phyloP scores from a whole-genome alignment of 768 basidiomycete genomes.

The Tricholoma hemisulphureum region DNA sequence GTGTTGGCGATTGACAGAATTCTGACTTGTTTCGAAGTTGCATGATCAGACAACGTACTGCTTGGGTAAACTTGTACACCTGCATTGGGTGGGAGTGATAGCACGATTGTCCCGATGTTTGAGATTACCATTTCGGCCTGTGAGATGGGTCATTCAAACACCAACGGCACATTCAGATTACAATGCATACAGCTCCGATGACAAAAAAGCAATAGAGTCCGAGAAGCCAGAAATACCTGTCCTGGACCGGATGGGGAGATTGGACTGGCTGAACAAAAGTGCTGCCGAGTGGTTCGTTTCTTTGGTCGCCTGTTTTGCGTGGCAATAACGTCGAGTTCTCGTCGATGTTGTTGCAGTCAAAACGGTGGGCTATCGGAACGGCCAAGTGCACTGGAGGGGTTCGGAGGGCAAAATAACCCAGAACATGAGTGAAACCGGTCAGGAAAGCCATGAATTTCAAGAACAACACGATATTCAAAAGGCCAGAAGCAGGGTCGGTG shows the following conservation, averaged over 20 bases:
- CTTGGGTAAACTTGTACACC: constrained; percentile 11
- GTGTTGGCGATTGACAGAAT: constrained; percentile 73
- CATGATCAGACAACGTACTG: constrained; percentile 28
- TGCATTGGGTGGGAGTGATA: constrained; percentile 51
- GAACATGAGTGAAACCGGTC: constrained; percentile 50
- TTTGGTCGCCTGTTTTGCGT: neutral
- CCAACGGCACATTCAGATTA: neutral
- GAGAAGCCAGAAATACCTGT: constrained; percentile 67
- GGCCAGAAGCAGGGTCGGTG: constrained; percentile 41
- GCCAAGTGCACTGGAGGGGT: neutral
- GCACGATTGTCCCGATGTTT: constrained; percentile 74
- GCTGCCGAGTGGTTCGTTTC: neutral
- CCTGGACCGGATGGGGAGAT: constrained; percentile 46
- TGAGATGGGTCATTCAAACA: constrained; percentile 1
- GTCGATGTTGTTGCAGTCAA: constrained; percentile 5
- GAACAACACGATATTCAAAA: constrained; percentile 47
- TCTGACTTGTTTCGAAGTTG: constrained; percentile 64
- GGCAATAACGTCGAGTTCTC: constrained; percentile 36
- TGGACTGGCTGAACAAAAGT: neutral
- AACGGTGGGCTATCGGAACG: neutral
- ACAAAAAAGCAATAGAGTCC: constrained; percentile 45
- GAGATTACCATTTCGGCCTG: constrained; percentile 83
- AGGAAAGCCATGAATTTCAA: constrained; percentile 56
- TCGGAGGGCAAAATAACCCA: constrained; percentile 50
- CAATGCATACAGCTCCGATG: constrained; percentile 72